Evolutionary conservation across 805 yeast species (phyloP), one percentile per base, ranked within the genome.

Genomic region (Wickerhamiella siamensis): DNA sequence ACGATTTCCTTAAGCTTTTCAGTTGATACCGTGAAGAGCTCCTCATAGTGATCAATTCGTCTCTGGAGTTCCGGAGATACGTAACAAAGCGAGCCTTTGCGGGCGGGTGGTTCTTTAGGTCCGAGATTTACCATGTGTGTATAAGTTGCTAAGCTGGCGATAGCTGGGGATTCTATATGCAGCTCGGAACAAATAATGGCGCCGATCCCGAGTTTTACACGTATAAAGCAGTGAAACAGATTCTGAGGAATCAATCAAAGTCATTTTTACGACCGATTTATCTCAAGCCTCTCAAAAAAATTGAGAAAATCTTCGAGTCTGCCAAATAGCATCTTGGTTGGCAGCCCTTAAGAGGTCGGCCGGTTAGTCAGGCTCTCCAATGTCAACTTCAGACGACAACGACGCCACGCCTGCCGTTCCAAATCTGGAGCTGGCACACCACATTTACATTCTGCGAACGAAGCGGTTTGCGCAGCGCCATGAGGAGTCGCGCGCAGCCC

Each of bases 351-450:
- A 14, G 18, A 5, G 33, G 33, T 19, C 12, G 31, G 31, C 31
- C 15, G 31, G 31, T 24, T 12, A 8, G 29, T 24, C 29, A 12
- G 29, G 10, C 10, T 8, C 29, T 24, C 12, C 29, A 24, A 24
- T 24, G 29, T 6, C 29, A 6, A 24, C 8, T 5, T 16, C 16
- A 16, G 36, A 5, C 17, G 31, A 14, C 5, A 8, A 12, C 31
- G 24, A 8, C 5, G 39, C 21, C 31, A 36, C 17, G 31, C 21
- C 21, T 16, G 43, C 48, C 34, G 46, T 83, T 21, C 97, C 97
- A 22, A 86, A 87, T 58, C 79, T 81, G 63, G 70, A 68, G 51
- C 72, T 87, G 31, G 78, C 94, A n/a, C 87, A 84, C 56, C 67
- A 73, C 43, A 82, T 87, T 31, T 88, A 81, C 59, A 68, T 75